These are phyloP conservation scores for Yarrowia osloensis DNA, from an alignment of 805 yeast genomes.

Conservation along the genomic window DNA sequence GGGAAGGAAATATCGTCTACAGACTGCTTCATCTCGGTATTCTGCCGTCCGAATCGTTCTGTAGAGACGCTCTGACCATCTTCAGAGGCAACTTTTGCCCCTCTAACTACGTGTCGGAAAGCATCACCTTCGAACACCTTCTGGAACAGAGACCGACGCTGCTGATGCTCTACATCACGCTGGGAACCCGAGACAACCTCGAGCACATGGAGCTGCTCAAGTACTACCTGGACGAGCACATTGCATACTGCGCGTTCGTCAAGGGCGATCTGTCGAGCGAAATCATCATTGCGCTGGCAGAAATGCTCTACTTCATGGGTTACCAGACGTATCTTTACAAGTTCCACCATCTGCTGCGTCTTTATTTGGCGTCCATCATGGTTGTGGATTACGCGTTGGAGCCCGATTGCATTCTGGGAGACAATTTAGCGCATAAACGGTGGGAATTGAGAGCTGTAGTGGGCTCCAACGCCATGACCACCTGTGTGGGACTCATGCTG, in stretches of 20 bases:
- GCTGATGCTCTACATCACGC: slow-evolving; percentile 9
- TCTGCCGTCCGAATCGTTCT: neutral
- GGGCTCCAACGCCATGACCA: slow-evolving; percentile 25
- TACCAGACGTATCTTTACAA: slow-evolving; percentile 23
- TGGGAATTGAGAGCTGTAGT: slow-evolving; percentile 23
- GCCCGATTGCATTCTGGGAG: slow-evolving; percentile 4
- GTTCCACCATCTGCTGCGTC: slow-evolving; percentile 14
- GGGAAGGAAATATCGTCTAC: slow-evolving; percentile 13
- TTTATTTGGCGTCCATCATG: slow-evolving; percentile 14
- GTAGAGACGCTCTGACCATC: slow-evolving; percentile 5
- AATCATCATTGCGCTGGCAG: slow-evolving; percentile 17
- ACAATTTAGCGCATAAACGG: slow-evolving; percentile 14
- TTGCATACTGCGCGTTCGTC: slow-evolving; percentile 14
- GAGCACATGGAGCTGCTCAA: slow-evolving; percentile 25
- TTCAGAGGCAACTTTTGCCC: slow-evolving; percentile 14
- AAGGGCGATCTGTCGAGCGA: slow-evolving; percentile 18
- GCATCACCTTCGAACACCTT: slow-evolving; percentile 4
- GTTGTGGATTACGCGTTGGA: slow-evolving; percentile 18
- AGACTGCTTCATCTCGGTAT: neutral
- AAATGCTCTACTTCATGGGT: slow-evolving; percentile 24
- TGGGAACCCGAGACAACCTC: slow-evolving; percentile 8
- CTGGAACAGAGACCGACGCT: slow-evolving; percentile 7
- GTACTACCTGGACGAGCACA: slow-evolving; percentile 24
- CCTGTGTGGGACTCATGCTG: slow-evolving; percentile 22
- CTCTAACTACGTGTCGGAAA: slow-evolving; percentile 1